Evolutionary conservation across 116 monocot species (phyloP), one percentile per base, ranked within the genome.

Genomic region (Cymodocea nodosa): DNA sequence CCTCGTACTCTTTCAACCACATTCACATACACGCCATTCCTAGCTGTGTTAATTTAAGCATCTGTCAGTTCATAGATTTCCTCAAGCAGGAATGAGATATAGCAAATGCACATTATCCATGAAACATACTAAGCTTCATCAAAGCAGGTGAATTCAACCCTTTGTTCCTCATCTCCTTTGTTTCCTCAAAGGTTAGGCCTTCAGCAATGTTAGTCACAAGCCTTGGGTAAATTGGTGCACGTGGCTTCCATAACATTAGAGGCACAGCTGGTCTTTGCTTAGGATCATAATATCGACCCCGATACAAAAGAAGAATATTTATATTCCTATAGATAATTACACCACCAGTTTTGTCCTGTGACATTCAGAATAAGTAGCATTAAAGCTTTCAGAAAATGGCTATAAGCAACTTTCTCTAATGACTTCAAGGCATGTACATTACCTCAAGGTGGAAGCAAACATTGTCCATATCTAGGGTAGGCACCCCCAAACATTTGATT

Each of bases 361-460:
- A 48, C 16, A 19, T 52, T 18, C 16, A 19, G 10, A 65, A 65
- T 65, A 44, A 65, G 14, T 24, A 50, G 16, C 37, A 61, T 17
- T 9, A 17, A 1, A 54, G 24, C 6, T 48, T 37, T 7, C 23
- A 53, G 14, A 67, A 6, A n/a, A 50, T 4, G 44, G 6, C n/a
- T n/a, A 67, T 6, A 67, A 6, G 16, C 2, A 4, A 66, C 66
- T 51, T 52, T 30, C 23, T 16, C 14, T 7, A n/a, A 36, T 40
- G 37, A 2, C 16, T 67, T 53, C n/a, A 30, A 50, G 23, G 50
- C 20, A 65, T 6, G 24, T 61, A 15, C 20, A 7, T 64, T 22
- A 93, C 93, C 93, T 93, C 93, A 17, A 93, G 85, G 63, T 93
- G 88, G 75, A 85, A 88, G 71, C 88, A 88, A 62, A 88, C 65